A percentile compares a stretch with the other conserved stretches of the same genome.
Conservation (phyloP, 2,329 filamentous ascomycete genomes). For the Fusarium chuoi region DNA sequence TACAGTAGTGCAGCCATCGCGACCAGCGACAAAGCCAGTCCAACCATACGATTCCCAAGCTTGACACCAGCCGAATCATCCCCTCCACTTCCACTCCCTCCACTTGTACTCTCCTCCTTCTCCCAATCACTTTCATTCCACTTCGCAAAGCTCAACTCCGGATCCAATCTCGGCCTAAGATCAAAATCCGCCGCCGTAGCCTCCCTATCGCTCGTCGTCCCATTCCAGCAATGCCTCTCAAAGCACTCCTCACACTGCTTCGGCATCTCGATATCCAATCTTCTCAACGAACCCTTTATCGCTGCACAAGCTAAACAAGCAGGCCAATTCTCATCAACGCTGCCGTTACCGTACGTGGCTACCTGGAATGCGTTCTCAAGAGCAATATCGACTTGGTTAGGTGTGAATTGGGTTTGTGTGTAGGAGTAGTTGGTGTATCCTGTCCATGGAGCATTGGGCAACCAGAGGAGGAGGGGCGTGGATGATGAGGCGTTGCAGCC, state of each 20-base stretch:
- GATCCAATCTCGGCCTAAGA: conserved; percentile 31
- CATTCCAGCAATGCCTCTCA: conserved; percentile 43
- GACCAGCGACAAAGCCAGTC: background rate
- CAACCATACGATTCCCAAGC: background rate
- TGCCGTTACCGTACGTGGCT: conserved; percentile 81
- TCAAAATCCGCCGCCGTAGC: conserved; percentile 32
- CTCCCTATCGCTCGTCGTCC: conserved; percentile 10
- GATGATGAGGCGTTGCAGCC: conserved; percentile 38
- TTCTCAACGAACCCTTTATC: conserved; percentile 72
- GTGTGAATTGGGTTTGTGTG: conserved; percentile 37
- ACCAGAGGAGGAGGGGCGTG: conserved; percentile 43
- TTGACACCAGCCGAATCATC: background rate
- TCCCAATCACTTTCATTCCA: conserved; percentile 39
- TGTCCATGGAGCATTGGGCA: conserved; percentile 46
- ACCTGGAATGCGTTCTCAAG: conserved; percentile 78
- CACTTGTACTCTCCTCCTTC: background rate
- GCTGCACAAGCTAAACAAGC: conserved; percentile 85
- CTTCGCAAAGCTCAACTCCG: conserved; percentile 32
- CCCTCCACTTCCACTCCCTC: background rate
- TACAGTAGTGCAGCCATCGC: background rate
- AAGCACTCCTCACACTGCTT: conserved; percentile 42
- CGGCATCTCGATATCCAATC: conserved; percentile 30
- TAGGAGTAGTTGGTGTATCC: conserved; percentile 45
- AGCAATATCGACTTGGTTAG: conserved; percentile 37
- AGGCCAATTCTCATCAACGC: conserved; percentile 75